Percentiles rank a stretch among this genome's conserved stretches.
Evolutionary conservation across 768 basidiomycete genomes (phyloP).

Genomic region (Kockovaella imperatae): DNA sequence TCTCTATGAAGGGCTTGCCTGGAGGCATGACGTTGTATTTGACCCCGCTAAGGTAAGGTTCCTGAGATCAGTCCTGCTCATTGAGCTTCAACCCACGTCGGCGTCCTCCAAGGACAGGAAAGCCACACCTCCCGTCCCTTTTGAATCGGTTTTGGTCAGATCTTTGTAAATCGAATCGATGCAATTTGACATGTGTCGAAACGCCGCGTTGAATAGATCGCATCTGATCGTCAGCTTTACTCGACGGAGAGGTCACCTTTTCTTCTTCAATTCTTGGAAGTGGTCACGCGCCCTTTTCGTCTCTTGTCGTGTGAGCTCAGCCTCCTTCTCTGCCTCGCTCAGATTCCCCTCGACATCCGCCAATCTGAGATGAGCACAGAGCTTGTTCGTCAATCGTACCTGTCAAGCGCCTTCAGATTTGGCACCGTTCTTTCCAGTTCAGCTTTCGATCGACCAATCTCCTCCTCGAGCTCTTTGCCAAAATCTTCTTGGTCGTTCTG

Average conservation of each 20-base stretch:
- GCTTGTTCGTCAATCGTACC: constrained; percentile 49
- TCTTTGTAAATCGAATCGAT: constrained; percentile 98
- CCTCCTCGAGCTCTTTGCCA: constrained; percentile 49
- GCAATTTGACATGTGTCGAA: constrained; percentile 85
- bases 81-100: constrained; percentile 56
- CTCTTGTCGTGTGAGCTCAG: constrained; percentile 81
- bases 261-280: constrained; percentile 77
- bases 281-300: constrained; percentile 84
- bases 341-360: constrained; percentile 60
- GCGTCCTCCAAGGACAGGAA: constrained; percentile 93
- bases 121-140: constrained; percentile 73
- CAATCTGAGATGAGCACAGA: constrained; percentile 12
- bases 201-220: constrained; percentile 91
- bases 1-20: constrained; percentile 97
- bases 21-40: constrained; percentile 99
- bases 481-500: constrained; percentile 24
- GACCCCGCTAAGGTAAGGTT: constrained; percentile 79
- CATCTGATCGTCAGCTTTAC: constrained; percentile 47
- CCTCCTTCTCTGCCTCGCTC: constrained; percentile 81
- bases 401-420: constrained; percentile 92
- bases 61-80: constrained; percentile 54
- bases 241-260: constrained; percentile 54
- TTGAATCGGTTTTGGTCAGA: constrained; percentile 86
- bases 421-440: constrained; percentile 84
- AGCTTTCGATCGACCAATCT: constrained; percentile 57